A percentile compares a stretch with the other conserved stretches of the same genome.
These are phyloP conservation scores for Pythium utonaiense DNA, from an alignment of 352 stramenopile genomes.

Conservation along the genomic window DNA sequence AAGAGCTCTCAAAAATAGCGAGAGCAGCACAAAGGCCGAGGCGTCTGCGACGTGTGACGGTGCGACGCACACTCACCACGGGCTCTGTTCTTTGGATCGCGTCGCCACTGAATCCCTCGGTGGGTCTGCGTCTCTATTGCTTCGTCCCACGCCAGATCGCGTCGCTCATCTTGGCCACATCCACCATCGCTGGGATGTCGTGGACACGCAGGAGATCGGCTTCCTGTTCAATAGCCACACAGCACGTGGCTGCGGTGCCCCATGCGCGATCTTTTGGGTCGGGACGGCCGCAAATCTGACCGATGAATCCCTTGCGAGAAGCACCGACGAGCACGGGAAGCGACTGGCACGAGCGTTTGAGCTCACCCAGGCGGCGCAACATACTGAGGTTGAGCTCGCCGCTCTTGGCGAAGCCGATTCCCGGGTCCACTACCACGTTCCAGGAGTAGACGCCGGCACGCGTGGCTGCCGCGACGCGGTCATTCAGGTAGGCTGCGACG, in stretches of 20 bases:
- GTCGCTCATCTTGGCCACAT: conserved; percentile 90
- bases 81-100: neutral
- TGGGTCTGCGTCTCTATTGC: neutral
- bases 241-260: conserved; percentile 92
- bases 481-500: conserved; percentile 76
- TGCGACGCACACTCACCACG: neutral
- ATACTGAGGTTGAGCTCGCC: conserved; percentile 89
- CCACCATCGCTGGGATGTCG: conserved; percentile 89
- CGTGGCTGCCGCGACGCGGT: conserved; percentile 75
- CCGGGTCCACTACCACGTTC: conserved; percentile 95
- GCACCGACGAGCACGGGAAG: conserved; percentile 85
- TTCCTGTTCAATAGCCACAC: conserved; percentile 67
- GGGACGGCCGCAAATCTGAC: conserved; percentile 85
- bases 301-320: conserved; percentile 97
- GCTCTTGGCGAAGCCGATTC: conserved; percentile 98
- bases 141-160: conserved; percentile 74
- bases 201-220: conserved; percentile 95
- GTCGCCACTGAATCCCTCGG: too few relatives aligned
- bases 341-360: conserved; percentile 44
- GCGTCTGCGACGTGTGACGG: neutral
- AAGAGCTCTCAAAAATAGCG: conserved; percentile 3
- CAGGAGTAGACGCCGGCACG: conserved; percentile 88
- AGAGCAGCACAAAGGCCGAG: neutral
- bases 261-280: conserved; percentile 88
- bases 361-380: conserved; percentile 66